phyloP scores from a whole-genome alignment of 345 rosid species.

The Syzygium aromaticum region DNA sequence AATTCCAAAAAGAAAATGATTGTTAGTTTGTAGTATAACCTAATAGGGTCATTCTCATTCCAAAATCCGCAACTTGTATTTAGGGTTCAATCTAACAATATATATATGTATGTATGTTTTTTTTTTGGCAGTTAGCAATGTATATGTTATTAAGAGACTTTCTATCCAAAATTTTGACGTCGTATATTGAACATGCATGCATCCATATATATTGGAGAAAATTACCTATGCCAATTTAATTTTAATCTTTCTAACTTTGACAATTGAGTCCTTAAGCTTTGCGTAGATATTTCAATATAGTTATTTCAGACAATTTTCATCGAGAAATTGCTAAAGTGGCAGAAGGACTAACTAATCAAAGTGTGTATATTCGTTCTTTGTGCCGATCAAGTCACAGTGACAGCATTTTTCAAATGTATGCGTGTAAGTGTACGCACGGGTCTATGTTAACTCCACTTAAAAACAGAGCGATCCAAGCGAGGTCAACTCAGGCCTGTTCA shows the following conservation, averaged over 20 bases:
- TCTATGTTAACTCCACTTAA: not conserved
- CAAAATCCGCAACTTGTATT: not conserved
- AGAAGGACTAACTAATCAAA: not conserved
- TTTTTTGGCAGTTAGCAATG: too few species aligned
- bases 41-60: not conserved
- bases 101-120: not conserved
- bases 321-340: fast-evolving
- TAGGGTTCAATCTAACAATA: not conserved
- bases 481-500: not conserved
- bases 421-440: not conserved
- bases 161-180: not conserved
- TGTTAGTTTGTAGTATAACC: not conserved
- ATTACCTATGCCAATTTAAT: too few species aligned
- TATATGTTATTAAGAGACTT: not conserved
- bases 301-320: not conserved
- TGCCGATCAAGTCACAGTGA: not conserved
- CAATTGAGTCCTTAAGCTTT: too few species aligned
- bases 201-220: not conserved
- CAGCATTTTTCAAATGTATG: not conserved
- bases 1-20: not conserved
- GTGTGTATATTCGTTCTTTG: not conserved
- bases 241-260: too few species aligned
- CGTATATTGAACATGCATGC: not conserved
- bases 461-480: not conserved
- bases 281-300: fast-evolving